These are phyloP conservation scores for Syzygium aromaticum DNA, from an alignment of 345 rosid species.

Conservation along the genomic window DNA sequence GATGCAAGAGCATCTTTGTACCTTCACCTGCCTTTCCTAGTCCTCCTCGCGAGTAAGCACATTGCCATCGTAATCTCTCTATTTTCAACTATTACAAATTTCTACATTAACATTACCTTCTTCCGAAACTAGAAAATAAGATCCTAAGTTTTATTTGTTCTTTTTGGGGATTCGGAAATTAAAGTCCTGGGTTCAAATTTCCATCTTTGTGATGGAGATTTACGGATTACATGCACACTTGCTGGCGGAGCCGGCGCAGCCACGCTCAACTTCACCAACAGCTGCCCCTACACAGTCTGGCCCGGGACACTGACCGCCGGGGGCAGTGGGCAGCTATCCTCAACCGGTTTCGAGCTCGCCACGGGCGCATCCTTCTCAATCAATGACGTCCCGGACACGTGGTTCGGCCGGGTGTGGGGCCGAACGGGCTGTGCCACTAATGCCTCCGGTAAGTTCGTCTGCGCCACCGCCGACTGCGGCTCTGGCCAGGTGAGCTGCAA, in stretches of 20 bases:
- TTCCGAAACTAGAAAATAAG: neutral
- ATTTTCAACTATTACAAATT: neutral
- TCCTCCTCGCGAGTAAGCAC: neutral
- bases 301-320: too few species aligned
- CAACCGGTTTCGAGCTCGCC: too few species aligned
- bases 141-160: too few species aligned
- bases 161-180: too few species aligned
- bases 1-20: neutral
- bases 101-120: neutral
- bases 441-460: neutral
- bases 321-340: too few species aligned
- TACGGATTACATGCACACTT: too few species aligned
- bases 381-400: neutral
- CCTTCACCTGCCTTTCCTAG: neutral
- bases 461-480: neutral
- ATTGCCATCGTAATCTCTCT: neutral
- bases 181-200: too few species aligned
- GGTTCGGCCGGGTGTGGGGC: neutral
- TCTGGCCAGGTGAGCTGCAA: neutral
- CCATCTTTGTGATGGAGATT: too few species aligned
- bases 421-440: accelerated
- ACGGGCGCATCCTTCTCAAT: too few species aligned
- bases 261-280: too few species aligned
- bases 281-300: too few species aligned
- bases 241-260: too few species aligned